A percentile compares a stretch with the other conserved stretches of the same genome.
These are phyloP conservation scores for Kokia cookei DNA, from an alignment of 441 rosid species.

Conservation along the genomic window DNA sequence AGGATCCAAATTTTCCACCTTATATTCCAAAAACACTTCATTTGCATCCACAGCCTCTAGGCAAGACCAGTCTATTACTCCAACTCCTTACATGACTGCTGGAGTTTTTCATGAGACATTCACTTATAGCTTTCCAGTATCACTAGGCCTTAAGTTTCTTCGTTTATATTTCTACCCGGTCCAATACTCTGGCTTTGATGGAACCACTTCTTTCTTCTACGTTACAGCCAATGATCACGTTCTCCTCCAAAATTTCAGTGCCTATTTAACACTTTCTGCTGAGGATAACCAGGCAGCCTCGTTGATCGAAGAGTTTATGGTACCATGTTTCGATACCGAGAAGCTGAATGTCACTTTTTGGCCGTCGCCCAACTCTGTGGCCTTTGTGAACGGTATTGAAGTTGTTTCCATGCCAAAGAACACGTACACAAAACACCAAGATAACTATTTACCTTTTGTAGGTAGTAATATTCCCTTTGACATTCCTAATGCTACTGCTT, in stretches of 20 bases:
- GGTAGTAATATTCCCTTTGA: neutral
- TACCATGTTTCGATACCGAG: too few relatives aligned
- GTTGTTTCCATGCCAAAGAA: neutral
- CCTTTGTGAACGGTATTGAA: too few relatives aligned
- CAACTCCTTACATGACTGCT: neutral
- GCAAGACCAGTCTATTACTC: neutral
- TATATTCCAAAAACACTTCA: neutral
- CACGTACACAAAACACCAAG: neutral
- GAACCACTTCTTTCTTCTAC: slow-evolving; percentile 8
- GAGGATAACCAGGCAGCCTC: too few relatives aligned
- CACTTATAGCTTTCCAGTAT: neutral
- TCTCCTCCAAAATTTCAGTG: too few relatives aligned
- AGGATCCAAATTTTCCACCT: neutral
- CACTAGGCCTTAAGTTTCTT: neutral
- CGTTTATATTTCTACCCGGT: slow-evolving; percentile 1
- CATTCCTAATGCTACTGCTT: neutral
- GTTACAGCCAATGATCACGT: neutral
- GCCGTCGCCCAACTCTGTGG: too few relatives aligned
- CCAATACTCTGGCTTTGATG: neutral
- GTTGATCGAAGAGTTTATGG: too few relatives aligned
- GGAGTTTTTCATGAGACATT: neutral
- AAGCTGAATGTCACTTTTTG: too few relatives aligned
- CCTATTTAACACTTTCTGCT: too few relatives aligned
- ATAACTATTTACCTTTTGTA: neutral
- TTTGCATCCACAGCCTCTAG: neutral